phyloP scores from a whole-genome alignment of 2,329 filamentous ascomycete genomes.

The Grosmannia penicillata region DNA sequence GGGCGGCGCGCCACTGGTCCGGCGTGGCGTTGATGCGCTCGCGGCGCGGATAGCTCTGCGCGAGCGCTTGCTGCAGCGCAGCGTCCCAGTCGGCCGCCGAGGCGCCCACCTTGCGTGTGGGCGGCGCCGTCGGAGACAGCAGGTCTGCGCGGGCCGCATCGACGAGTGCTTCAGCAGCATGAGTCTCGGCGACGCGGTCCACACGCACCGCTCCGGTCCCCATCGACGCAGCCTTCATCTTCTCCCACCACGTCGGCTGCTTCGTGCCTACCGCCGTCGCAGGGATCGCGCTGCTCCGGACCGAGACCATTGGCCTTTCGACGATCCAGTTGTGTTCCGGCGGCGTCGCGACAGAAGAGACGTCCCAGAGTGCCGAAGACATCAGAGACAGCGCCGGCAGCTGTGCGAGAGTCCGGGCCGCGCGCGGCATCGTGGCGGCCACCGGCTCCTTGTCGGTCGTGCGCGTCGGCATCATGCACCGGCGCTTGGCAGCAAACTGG shows the following conservation, averaged over 20 bases:
- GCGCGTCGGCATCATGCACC: not conserved
- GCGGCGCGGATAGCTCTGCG: slow-evolving; percentile 14
- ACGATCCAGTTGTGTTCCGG: slow-evolving; percentile 16
- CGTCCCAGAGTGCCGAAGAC: slow-evolving; percentile 15
- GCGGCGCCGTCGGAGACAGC: not conserved
- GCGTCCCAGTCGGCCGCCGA: slow-evolving; percentile 19
- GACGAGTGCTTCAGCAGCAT: not conserved
- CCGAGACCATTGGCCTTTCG: not conserved
- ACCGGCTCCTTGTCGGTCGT: slow-evolving; percentile 6
- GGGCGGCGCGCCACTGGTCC: slow-evolving; percentile 22
- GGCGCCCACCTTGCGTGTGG: slow-evolving; percentile 6
- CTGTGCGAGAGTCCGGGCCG: not conserved
- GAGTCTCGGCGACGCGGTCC: not conserved
- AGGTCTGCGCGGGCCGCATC: not conserved
- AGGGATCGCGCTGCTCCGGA: slow-evolving; percentile 5
- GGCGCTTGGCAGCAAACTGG: not conserved
- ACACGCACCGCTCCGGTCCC: not conserved
- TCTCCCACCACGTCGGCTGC: slow-evolving; percentile 10
- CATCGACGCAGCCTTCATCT: slow-evolving; percentile 7
- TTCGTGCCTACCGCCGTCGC: slow-evolving; percentile 5
- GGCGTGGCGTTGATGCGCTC: slow-evolving; percentile 12
- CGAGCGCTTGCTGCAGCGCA: slow-evolving; percentile 18
- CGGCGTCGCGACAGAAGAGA: not conserved
- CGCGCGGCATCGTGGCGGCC: slow-evolving; percentile 15
- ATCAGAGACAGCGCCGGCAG: slow-evolving; percentile 5